A percentile compares a stretch with the other conserved stretches of the same genome.
These are phyloP conservation scores for Aspergillus ochraceus DNA, from an alignment of 2,329 filamentous ascomycete genomes.

Conservation along the genomic window DNA sequence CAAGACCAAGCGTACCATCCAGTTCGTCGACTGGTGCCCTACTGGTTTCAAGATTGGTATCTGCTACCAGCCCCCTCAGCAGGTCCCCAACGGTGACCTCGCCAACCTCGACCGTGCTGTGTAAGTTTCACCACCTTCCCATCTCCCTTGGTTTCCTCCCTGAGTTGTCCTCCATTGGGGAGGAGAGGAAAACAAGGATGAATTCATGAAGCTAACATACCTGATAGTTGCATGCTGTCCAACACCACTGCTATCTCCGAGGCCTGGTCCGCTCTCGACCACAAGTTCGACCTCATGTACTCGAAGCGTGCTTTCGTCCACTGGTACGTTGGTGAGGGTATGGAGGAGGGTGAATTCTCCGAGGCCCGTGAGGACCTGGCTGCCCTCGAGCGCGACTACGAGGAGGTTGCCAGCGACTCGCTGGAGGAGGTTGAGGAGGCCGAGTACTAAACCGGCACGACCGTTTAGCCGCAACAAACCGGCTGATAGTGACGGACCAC, in stretches of 20 bases:
- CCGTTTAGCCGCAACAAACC: background rate
- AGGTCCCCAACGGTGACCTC: conserved; percentile 94
- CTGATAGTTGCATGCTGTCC: conserved; percentile 79
- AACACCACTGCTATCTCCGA: conserved; percentile 98
- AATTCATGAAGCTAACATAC: conserved; percentile 20
- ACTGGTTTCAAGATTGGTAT: conserved; percentile 99
- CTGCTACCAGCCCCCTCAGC: conserved; percentile 97
- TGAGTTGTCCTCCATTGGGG: background rate
- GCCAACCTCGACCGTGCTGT: conserved; percentile 98
- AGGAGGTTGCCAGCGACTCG: conserved; percentile 95
- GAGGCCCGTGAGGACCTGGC: conserved; percentile 98
- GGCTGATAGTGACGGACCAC: conserved; percentile 16
- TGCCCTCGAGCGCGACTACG: conserved; percentile 96
- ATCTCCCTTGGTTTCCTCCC: background rate
- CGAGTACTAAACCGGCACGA: conserved; percentile 70
- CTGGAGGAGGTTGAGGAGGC: conserved; percentile 83
- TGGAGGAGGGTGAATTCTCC: conserved; percentile 99
- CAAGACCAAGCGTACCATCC: conserved; percentile 99
- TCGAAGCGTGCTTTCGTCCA: conserved; percentile 99
- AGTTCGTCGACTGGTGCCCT: conserved; percentile 99
- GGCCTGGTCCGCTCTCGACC: conserved; percentile 92
- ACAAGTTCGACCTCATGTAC: conserved; percentile 99
- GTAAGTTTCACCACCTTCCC: conserved; percentile 59
- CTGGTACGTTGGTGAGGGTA: conserved; percentile 99
- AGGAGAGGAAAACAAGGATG: background rate